Evolutionary conservation across 169 alveolate species (phyloP), one percentile per base, ranked within the genome.

Genomic region (Babesia bovis): DNA sequence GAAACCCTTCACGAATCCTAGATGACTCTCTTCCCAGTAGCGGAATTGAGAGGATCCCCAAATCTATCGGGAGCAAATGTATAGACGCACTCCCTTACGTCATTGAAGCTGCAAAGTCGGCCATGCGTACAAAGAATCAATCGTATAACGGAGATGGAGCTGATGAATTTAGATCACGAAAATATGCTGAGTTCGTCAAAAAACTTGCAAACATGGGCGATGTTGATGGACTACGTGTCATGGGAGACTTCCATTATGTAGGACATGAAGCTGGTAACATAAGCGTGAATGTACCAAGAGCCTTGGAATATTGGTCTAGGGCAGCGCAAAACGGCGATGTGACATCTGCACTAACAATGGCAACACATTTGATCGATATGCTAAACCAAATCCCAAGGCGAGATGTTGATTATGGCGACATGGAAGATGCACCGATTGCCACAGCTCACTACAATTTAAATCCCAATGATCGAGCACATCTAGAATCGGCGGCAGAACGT

Each of bases 301-400:
- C 95, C 17, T 81, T 90, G 41, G 87, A 86, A 45, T 83, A 79
- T 42, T 91, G 95, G 95, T 82, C 87, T 21, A 82, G 66, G 66
- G 93, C 95, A 5, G 95, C 95, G n/a, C 90, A 91, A 44, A 70
- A 84, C n/a, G 95, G 95, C 6, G 95, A 91, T 70, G 87, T 83
- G 9, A 67, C 89, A n/a, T 91, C 95, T 25, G 95, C 95, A 10
- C 71, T 91, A 47, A 90, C 95, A 7, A 82, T 91, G 42, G 95
- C 95, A 12, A 73, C 55, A 21, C 87, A 78, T 36, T 65, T 65
- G 33, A 53, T 78, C n/a, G 36, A 49, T 15, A 66, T 85, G 78
- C 61, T 86, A 13, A 70, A 77, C 41, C 38, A 75, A 9, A 90
- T 79, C 65, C 90, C 74, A 70, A 56, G 82, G 4, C 32, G n/a